These are phyloP conservation scores for Blastobotrys peoriensis DNA, from an alignment of 805 yeast species.

Conservation along the genomic window DNA sequence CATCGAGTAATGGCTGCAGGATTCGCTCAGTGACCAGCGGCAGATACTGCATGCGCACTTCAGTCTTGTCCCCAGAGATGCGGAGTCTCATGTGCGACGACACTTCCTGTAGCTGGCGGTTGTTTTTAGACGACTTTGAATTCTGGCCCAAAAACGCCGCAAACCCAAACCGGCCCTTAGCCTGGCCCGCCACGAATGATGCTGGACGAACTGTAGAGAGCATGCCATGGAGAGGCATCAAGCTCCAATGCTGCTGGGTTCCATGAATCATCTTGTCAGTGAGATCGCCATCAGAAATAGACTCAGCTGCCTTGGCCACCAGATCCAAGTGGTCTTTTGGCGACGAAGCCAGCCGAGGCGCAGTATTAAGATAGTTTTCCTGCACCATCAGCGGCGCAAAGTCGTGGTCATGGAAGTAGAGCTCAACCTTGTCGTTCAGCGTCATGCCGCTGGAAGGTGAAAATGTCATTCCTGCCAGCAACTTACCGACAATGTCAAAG, in stretches of 20 bases:
- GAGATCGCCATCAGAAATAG: conserved; percentile 77
- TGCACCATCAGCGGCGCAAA: conserved; percentile 94
- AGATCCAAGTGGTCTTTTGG: conserved; percentile 48
- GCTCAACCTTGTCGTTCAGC: conserved; percentile 75
- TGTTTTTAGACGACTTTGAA: conserved; percentile 73
- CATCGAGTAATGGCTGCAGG: conserved; percentile 48
- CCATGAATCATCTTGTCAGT: conserved; percentile 80
- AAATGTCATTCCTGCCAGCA: conserved; percentile 57
- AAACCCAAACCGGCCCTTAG: conserved; percentile 67
- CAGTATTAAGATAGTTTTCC: conserved; percentile 75
- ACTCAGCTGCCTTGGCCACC: conserved; percentile 75
- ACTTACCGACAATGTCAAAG: conserved; percentile 74
- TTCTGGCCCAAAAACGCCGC: conserved; percentile 87
- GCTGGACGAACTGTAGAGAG: conserved; percentile 81
- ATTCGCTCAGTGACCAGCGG: conserved; percentile 57
- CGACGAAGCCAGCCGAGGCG: conserved; percentile 34
- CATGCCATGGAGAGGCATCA: conserved; percentile 85
- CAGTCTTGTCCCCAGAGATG: conserved; percentile 68
- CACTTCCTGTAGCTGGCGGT: conserved; percentile 73
- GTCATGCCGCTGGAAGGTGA: conserved; percentile 46
- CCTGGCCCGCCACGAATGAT: conserved; percentile 63
- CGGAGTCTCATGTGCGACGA: conserved; percentile 81
- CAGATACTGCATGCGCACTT: conserved; percentile 69
- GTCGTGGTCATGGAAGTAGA: conserved; percentile 91
- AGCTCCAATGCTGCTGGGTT: conserved; percentile 89